Percentiles rank a stretch among this genome's conserved stretches.
These are phyloP conservation scores for Erysimum cheiranthoides DNA, from an alignment of 345 rosid genomes.

Conservation along the genomic window DNA sequence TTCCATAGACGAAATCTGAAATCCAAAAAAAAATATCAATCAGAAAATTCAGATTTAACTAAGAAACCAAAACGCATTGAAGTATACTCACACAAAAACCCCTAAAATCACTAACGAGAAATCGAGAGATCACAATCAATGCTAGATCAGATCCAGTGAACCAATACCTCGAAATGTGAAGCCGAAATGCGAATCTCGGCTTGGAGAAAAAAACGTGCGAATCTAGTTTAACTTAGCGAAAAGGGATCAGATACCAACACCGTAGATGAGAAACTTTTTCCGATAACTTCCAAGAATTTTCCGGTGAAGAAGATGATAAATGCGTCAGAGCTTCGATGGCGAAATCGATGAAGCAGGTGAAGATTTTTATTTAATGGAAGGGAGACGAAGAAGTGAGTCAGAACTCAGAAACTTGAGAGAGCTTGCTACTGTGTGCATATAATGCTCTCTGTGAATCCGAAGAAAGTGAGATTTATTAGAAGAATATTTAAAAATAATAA, in stretches of 20 bases:
- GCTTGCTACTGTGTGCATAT: slow-evolving; percentile 38
- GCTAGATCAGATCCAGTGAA: slow-evolving; percentile 37
- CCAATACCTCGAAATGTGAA: slow-evolving; percentile 18
- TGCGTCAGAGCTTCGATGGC: slow-evolving; percentile 34
- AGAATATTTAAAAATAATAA: background rate
- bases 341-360: slow-evolving; percentile 38
- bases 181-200: slow-evolving; percentile 42
- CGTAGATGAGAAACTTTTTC: background rate
- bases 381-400: slow-evolving; percentile 33
- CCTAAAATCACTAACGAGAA: slow-evolving; percentile 18
- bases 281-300: background rate
- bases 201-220: slow-evolving; percentile 26
- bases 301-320: slow-evolving; percentile 23
- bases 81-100: slow-evolving; percentile 17
- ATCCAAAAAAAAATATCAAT: slow-evolving; percentile 7
- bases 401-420: slow-evolving; percentile 29
- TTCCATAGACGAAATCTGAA: slow-evolving; percentile 42
- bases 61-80: slow-evolving; percentile 19
- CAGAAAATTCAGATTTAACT: slow-evolving; percentile 25
- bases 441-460: slow-evolving; percentile 27
- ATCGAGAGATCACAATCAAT: slow-evolving; percentile 30
- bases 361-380: slow-evolving; percentile 8
- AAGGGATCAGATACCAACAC: slow-evolving; percentile 32
- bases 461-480: slow-evolving; percentile 24
- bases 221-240: slow-evolving; percentile 26